phyloP scores from a whole-genome alignment of 805 yeast genomes.

The Metschnikowia kunwiensis region DNA sequence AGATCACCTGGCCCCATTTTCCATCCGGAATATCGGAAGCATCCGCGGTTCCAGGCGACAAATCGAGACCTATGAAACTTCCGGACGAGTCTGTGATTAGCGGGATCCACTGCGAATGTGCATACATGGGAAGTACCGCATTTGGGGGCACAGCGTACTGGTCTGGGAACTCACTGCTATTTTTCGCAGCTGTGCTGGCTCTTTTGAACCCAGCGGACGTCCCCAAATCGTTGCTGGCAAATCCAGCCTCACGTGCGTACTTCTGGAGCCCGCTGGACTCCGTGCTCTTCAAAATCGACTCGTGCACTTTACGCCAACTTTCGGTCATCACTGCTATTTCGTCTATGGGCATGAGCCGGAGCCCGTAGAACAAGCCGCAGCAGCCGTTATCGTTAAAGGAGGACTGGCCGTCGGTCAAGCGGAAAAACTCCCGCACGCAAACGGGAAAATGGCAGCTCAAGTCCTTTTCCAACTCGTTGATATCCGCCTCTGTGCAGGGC shows the following conservation, averaged over 20 bases:
- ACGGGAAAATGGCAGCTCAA: slow-evolving; percentile 70
- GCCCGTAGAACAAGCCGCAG: slow-evolving; percentile 73
- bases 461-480: slow-evolving; percentile 81
- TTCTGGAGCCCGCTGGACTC: slow-evolving; percentile 5
- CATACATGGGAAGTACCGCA: slow-evolving; percentile 68
- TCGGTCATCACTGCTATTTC: slow-evolving; percentile 76
- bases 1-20: slow-evolving; percentile 83
- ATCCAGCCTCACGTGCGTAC: slow-evolving; percentile 5
- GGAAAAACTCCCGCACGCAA: slow-evolving; percentile 75
- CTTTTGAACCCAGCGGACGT: slow-evolving; percentile 6
- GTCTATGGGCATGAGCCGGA: slow-evolving; percentile 76
- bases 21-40: slow-evolving; percentile 18
- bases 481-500: slow-evolving; percentile 77
- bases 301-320: slow-evolving; percentile 78
- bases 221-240: slow-evolving; percentile 3
- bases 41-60: slow-evolving; percentile 29
- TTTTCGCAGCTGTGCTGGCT: not conserved
- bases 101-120: slow-evolving; percentile 93
- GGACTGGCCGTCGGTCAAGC: slow-evolving; percentile 85
- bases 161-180: slow-evolving; percentile 34
- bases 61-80: slow-evolving; percentile 86
- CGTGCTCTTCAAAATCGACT: slow-evolving; percentile 22
- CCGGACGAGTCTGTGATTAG: slow-evolving; percentile 84
- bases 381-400: slow-evolving; percentile 64
- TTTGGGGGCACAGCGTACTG: slow-evolving; percentile 74